Conservation (phyloP, 2,329 filamentous ascomycete genomes). For the Torrubiella hemipterigena region DNA sequence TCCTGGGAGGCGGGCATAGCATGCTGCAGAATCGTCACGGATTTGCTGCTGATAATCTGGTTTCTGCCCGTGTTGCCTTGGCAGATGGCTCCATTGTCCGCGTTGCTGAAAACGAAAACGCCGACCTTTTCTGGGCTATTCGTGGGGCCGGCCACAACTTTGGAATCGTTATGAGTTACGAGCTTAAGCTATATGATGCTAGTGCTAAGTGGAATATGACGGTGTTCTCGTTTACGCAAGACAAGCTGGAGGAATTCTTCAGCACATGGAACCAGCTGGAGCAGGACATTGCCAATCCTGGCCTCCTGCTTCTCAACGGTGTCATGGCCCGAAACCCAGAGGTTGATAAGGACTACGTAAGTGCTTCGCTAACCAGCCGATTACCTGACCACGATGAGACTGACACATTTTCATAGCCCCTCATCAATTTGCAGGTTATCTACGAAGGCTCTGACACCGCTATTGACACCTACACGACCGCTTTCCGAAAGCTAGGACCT, state of each 20-base stretch:
- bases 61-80: conserved; percentile 17
- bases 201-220: background rate
- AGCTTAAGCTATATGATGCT: conserved; percentile 1
- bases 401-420: conserved; percentile 3
- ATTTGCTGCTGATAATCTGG: conserved; percentile 12
- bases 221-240: conserved; percentile 1
- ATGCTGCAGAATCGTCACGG: conserved; percentile 5
- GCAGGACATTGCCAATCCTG: conserved; percentile 2
- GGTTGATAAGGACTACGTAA: background rate
- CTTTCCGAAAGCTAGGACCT: conserved; percentile 7
- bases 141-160: conserved; percentile 21
- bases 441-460: conserved; percentile 3
- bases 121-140: conserved; percentile 19
- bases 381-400: no score
- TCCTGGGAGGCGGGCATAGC: conserved; percentile 1
- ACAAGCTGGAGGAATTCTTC: conserved; percentile 2
- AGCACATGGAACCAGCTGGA: conserved; percentile 5
- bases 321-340: background rate
- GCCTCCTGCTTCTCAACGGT: conserved; percentile 4
- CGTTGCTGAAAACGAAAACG: conserved; percentile 24
- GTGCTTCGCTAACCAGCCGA: no score
- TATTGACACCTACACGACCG: conserved; percentile 3
- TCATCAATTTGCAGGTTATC: conserved; percentile 7
- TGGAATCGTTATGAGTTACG: conserved; percentile 14
- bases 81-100: conserved; percentile 16